A percentile compares a stretch with the other conserved stretches of the same genome.
These are phyloP conservation scores for Castanea mollissima DNA, from an alignment of 306 rosid species.

Conservation along the genomic window DNA sequence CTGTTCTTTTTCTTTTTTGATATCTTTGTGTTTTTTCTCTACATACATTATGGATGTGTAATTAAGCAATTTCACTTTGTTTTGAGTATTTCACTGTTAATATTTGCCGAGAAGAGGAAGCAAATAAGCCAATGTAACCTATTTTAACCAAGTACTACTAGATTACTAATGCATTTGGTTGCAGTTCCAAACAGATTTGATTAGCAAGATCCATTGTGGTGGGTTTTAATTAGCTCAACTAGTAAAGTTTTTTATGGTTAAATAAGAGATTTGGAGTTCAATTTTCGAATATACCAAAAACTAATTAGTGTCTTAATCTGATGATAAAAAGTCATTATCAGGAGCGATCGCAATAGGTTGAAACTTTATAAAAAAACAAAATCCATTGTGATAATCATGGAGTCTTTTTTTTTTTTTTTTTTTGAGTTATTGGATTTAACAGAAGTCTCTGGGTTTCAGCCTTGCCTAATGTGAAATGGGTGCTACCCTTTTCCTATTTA, in stretches of 20 bases:
- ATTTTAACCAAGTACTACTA: constrained; percentile 10
- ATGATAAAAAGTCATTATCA: no score
- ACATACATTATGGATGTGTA: neutral
- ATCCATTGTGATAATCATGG: constrained; percentile 1
- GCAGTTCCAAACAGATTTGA: constrained; percentile 11
- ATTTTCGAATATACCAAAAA: no score
- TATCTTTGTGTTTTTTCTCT: neutral
- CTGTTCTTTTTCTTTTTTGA: neutral
- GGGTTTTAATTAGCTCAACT: no score
- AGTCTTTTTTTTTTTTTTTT: neutral
- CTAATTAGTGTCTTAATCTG: no score
- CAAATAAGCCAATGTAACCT: constrained; percentile 9
- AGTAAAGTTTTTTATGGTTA: no score
- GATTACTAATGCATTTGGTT: constrained; percentile 7
- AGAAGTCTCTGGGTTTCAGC: neutral
- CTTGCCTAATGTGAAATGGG: neutral
- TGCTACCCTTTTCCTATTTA: neutral
- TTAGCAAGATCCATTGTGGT: neutral
- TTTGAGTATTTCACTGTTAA: neutral
- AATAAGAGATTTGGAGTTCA: no score
- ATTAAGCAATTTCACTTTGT: neutral
- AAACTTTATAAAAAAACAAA: no score
- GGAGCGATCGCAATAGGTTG: no score
- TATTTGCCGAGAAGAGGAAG: neutral
- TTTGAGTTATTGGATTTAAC: neutral